Conservation (phyloP, 2,329 filamentous ascomycete genomes). For the Arthroderma uncinatum region DNA sequence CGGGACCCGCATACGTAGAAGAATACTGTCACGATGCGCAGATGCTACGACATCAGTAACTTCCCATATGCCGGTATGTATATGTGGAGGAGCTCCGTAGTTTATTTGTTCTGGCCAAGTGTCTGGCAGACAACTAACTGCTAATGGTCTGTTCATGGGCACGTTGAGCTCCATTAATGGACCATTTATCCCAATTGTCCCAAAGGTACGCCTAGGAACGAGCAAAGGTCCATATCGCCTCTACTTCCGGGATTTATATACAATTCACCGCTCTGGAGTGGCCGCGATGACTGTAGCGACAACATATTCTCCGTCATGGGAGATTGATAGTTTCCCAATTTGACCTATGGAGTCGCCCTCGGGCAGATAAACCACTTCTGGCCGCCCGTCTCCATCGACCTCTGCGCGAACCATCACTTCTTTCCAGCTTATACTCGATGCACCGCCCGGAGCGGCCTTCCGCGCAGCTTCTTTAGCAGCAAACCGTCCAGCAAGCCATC, state of each 20-base stretch:
- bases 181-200: no score
- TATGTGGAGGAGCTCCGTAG: no score
- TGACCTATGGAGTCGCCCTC: conserved; percentile 32
- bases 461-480: conserved; percentile 63
- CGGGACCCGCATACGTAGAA: no score
- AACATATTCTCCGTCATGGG: conserved; percentile 77
- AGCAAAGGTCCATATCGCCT: conserved; percentile 40
- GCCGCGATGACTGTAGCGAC: conserved; percentile 52
- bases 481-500: conserved; percentile 44
- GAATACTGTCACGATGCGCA: no score
- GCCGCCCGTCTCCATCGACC: conserved; percentile 21
- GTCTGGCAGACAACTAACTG: no score
- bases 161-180: no score
- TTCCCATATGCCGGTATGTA: no score
- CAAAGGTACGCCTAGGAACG: neutral
- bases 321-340: conserved; percentile 64
- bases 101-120: no score
- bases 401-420: conserved; percentile 42
- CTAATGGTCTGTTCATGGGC: no score
- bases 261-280: conserved; percentile 41
- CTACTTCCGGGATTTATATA: conserved; percentile 47
- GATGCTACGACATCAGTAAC: no score
- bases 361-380: conserved; percentile 30
- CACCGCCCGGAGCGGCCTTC: conserved; percentile 48
- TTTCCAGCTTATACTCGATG: conserved; percentile 50